phyloP scores from a whole-genome alignment of 192 early-diverging fungal species.

The Chytriomyces confervae region DNA sequence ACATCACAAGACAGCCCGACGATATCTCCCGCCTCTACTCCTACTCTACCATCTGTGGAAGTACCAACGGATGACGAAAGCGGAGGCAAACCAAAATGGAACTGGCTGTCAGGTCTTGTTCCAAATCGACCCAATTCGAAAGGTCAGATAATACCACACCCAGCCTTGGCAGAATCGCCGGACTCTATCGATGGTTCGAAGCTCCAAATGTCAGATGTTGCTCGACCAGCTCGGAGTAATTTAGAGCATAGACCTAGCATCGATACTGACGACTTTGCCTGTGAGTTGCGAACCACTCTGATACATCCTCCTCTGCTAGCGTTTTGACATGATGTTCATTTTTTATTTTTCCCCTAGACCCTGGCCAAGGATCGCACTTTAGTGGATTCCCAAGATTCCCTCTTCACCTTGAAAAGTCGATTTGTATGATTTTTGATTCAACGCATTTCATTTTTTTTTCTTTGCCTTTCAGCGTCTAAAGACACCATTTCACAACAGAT shows the following conservation, averaged over 20 bases:
- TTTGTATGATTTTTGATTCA: conserved; percentile 21
- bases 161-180: background rate
- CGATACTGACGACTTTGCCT: conserved; percentile 16
- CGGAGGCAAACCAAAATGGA: background rate
- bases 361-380: conserved; percentile 5
- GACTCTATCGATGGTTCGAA: background rate
- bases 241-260: background rate
- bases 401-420: conserved; percentile 35
- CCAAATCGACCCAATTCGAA: background rate
- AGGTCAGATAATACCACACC: background rate
- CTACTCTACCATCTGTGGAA: background rate
- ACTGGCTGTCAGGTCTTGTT: background rate
- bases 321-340: background rate
- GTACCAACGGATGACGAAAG: background rate
- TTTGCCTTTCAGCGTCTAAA: background rate
- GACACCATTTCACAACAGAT: conserved; percentile 16
- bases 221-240: background rate
- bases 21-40: background rate
- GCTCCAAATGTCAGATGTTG: background rate
- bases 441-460: background rate
- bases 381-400: conserved; percentile 33
- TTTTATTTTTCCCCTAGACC: background rate
- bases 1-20: no score
- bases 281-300: background rate
- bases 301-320: background rate